Percentiles rank a stretch among this genome's conserved stretches.
These are phyloP conservation scores for Hypoxylon sp. DNA, from an alignment of 2,329 filamentous ascomycete genomes.

Conservation along the genomic window DNA sequence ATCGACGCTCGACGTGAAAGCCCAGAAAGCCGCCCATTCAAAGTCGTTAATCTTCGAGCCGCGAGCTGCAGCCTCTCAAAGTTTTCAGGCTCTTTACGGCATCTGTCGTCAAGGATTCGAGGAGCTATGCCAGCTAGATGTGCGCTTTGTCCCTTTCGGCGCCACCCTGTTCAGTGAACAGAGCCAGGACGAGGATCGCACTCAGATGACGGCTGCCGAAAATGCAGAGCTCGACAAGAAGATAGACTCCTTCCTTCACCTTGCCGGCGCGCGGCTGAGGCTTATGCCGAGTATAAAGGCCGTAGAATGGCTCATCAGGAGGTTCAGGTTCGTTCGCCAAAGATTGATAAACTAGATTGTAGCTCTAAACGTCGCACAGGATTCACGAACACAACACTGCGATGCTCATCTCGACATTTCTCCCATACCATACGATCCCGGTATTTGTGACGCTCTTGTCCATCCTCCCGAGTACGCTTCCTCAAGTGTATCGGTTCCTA, in stretches of 20 bases:
- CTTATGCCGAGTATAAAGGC: constrained; percentile 89
- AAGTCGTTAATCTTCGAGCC: constrained; percentile 95
- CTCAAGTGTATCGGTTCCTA: constrained; percentile 81
- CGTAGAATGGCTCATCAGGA: constrained; percentile 91
- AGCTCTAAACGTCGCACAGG: constrained; percentile 55
- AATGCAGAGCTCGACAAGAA: constrained; percentile 82
- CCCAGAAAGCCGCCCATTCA: constrained; percentile 88
- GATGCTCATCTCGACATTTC: constrained; percentile 80
- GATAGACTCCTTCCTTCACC: constrained; percentile 81
- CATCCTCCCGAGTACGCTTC: constrained; percentile 80
- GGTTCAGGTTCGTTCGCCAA: constrained; percentile 74
- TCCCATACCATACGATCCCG: constrained; percentile 89
- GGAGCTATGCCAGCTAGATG: constrained; percentile 87
- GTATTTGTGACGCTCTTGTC: constrained; percentile 87
- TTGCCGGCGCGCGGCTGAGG: constrained; percentile 78
- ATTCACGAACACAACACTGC: constrained; percentile 91
- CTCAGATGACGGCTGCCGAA: constrained; percentile 80
- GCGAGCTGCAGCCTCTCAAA: constrained; percentile 83
- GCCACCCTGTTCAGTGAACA: constrained; percentile 90
- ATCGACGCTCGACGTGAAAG: constrained; percentile 89
- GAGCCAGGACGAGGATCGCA: constrained; percentile 87
- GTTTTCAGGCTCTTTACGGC: constrained; percentile 86
- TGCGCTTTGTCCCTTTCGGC: constrained; percentile 77
- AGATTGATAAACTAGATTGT: background rate
- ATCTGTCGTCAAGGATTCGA: constrained; percentile 90